phyloP scores from a whole-genome alignment of 2,329 filamentous ascomycete genomes.

The Fusarium falciforme region DNA sequence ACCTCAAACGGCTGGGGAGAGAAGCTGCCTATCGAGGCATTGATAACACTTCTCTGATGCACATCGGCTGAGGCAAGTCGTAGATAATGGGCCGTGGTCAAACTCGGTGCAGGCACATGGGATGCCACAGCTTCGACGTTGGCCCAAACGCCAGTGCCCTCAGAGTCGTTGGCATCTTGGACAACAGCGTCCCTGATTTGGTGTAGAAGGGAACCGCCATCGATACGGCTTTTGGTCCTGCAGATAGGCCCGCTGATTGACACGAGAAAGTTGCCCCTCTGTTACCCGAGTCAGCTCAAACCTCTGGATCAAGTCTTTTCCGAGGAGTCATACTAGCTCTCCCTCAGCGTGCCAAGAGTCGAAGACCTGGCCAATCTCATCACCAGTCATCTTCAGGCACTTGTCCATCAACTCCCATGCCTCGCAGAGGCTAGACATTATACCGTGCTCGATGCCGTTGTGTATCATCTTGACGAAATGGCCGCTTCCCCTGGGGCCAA shows the following conservation, averaged over 20 bases:
- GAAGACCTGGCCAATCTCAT: constrained; percentile 71
- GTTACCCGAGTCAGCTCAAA: neutral
- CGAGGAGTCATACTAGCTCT: constrained; percentile 54
- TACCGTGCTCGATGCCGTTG: constrained; percentile 79
- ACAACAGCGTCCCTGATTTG: constrained; percentile 77
- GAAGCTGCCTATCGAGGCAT: constrained; percentile 36
- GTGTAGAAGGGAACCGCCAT: constrained; percentile 65
- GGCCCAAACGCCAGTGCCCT: constrained; percentile 76
- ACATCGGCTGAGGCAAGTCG: constrained; percentile 73
- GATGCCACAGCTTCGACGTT: constrained; percentile 69
- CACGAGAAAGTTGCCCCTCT: constrained; percentile 68
- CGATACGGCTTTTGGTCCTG: constrained; percentile 54
- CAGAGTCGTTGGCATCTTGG: constrained; percentile 73
- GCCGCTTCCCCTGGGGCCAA: constrained; percentile 72
- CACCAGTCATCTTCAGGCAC: constrained; percentile 67
- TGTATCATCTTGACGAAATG: constrained; percentile 84
- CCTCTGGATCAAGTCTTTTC: too few species aligned
- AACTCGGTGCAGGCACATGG: constrained; percentile 73
- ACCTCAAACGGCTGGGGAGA: neutral
- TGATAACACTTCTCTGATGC: constrained; percentile 62
- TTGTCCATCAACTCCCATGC: constrained; percentile 72
- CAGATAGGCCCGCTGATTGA: constrained; percentile 72
- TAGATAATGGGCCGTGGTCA: constrained; percentile 72
- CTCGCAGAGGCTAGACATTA: constrained; percentile 73
- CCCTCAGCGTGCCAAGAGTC: constrained; percentile 69